Percentiles rank a stretch among this genome's conserved stretches.
phyloP scores from a whole-genome alignment of 345 rosid species.

The Euphorbia tirucalli region DNA sequence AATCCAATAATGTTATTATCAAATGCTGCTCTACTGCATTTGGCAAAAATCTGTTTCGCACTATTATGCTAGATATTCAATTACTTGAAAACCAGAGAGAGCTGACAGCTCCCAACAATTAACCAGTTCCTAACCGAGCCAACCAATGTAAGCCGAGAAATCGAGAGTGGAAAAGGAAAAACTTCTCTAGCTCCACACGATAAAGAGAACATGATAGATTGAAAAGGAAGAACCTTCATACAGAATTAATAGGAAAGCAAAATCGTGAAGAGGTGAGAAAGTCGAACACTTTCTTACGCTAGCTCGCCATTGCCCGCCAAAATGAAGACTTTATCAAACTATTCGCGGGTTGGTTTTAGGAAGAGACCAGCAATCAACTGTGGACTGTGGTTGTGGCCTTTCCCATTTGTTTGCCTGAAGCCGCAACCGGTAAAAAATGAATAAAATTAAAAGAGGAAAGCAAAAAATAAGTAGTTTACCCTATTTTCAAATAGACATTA shows the following conservation, averaged over 20 bases:
- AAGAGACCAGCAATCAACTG: background rate
- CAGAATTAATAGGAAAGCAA: background rate
- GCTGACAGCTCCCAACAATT: background rate
- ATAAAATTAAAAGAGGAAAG: too few relatives aligned
- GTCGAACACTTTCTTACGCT: background rate
- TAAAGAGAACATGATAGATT: background rate
- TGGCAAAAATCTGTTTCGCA: background rate
- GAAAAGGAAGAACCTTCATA: background rate
- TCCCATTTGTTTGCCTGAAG: too few relatives aligned
- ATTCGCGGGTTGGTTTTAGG: background rate
- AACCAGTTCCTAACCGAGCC: background rate
- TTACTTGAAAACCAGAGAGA: background rate
- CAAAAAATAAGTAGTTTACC: too few relatives aligned
- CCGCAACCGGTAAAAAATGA: too few relatives aligned
- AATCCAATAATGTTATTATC: background rate
- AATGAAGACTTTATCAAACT: background rate
- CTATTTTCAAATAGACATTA: too few relatives aligned
- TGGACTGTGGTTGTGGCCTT: too few relatives aligned
- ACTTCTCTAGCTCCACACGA: background rate
- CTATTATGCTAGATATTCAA: background rate
- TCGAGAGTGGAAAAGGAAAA: too few relatives aligned
- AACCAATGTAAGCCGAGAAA: background rate
- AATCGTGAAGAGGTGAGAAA: background rate
- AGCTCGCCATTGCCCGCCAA: background rate
- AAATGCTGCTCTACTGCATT: background rate